Evolutionary conservation across 208 protist genomes (phyloP).

Genomic region (Acanthamoeba royreba): DNA sequence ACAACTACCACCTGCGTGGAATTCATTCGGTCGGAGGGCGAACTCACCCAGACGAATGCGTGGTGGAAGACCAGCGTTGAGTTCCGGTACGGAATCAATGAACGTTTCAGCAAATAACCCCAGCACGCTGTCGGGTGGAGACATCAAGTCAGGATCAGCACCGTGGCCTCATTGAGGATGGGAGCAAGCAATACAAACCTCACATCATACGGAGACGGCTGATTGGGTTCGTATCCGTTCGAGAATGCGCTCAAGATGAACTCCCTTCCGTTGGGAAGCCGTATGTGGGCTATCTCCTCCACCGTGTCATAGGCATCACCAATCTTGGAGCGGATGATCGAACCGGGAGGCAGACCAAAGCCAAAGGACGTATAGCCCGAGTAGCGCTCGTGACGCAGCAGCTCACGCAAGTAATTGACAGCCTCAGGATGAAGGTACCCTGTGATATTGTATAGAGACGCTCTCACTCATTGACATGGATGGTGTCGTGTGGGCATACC

Average conservation of each 20-base stretch:
- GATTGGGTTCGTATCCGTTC: conserved; percentile 24
- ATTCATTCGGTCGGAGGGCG: too few species aligned
- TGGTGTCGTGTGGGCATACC: background rate
- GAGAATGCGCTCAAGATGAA: background rate
- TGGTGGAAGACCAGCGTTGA: background rate
- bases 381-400: background rate
- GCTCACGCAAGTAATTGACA: background rate
- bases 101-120: background rate
- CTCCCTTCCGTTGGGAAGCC: background rate
- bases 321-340: conserved; percentile 24
- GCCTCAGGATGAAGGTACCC: background rate
- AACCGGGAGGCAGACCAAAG: background rate
- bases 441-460: too few species aligned
- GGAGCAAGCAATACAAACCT: background rate
- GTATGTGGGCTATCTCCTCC: background rate
- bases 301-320: conserved; percentile 34
- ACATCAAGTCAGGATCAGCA: too few species aligned
- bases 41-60: background rate
- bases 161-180: too few species aligned
- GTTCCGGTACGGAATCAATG: background rate
- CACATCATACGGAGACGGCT: background rate
- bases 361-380: background rate
- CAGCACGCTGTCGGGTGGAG: background rate
- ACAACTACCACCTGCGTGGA: too few species aligned
- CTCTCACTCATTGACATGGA: background rate